These are phyloP conservation scores for Colletotrichum tanaceti DNA, from an alignment of 2,329 filamentous ascomycete species.

Conservation along the genomic window DNA sequence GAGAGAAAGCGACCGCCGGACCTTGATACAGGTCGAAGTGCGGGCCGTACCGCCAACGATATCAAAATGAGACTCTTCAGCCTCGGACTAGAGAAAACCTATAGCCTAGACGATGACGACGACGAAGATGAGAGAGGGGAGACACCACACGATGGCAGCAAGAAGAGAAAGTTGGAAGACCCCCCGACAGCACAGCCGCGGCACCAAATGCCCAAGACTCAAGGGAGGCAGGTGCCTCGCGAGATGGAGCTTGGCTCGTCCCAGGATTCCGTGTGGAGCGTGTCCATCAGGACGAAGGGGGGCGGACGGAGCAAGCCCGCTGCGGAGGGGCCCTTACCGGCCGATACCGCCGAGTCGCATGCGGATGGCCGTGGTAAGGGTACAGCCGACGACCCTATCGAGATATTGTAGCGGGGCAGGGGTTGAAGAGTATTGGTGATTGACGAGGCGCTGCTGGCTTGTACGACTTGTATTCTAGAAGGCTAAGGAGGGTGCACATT, in stretches of 20 bases:
- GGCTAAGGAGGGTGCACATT: too few relatives aligned
- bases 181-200: background rate
- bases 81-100: background rate
- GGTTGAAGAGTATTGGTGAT: background rate
- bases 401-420: background rate
- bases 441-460: too few relatives aligned
- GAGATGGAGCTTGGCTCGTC: slow-evolving; percentile 5
- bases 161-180: background rate
- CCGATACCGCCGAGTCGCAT: background rate
- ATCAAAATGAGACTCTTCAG: background rate
- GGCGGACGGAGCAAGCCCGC: background rate
- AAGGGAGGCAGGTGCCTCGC: background rate
- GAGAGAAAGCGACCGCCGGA: background rate
- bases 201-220: background rate
- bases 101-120: background rate
- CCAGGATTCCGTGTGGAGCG: background rate
- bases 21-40: too few relatives aligned
- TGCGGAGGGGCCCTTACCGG: too few relatives aligned
- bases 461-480: too few relatives aligned
- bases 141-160: background rate
- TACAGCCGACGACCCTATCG: slow-evolving; percentile 8
- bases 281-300: background rate
- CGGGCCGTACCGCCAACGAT: fast-evolving
- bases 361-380: background rate
- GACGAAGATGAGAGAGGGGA: background rate